These are phyloP conservation scores for Solanum aculeatissimum DNA, from an alignment of 305 asterid genomes.

Conservation along the genomic window DNA sequence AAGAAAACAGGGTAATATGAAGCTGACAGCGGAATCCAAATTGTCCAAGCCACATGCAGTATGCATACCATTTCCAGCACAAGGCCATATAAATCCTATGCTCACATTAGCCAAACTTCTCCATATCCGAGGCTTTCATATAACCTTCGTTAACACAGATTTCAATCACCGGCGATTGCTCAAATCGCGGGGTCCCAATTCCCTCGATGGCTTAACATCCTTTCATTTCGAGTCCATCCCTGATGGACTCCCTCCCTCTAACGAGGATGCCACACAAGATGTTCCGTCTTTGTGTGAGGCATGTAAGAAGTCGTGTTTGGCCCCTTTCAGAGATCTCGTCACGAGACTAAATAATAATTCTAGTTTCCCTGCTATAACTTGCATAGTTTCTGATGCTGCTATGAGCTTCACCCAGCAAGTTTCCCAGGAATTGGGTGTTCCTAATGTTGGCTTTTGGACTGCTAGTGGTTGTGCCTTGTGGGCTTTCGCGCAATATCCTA, in stretches of 20 bases:
- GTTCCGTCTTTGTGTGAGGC: constrained; percentile 6
- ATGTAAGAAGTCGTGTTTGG: constrained; percentile 6
- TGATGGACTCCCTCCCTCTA: constrained; percentile 19
- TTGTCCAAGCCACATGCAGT: constrained; percentile 13
- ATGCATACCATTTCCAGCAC: constrained; percentile 25
- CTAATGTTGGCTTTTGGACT: constrained; percentile 15
- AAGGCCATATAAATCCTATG: constrained; percentile 30
- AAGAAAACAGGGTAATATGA: neutral
- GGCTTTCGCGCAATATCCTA: constrained; percentile 7
- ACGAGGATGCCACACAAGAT: constrained; percentile 16
- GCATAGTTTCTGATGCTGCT: constrained; percentile 16
- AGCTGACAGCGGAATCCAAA: neutral
- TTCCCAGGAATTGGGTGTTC: constrained; percentile 8
- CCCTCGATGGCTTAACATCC: neutral
- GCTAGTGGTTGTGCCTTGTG: constrained; percentile 9
- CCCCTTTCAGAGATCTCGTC: constrained; percentile 12
- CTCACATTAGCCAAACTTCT: constrained; percentile 20
- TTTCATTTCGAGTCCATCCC: constrained; percentile 21
- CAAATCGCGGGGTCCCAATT: neutral
- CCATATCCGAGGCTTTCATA: constrained; percentile 19
- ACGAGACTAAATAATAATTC: neutral
- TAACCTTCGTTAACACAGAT: constrained; percentile 23
- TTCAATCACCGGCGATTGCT: constrained; percentile 11
- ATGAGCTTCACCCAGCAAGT: constrained; percentile 17
- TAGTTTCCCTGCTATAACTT: constrained; percentile 4